Conservation (phyloP, 2,329 filamentous ascomycete species). For the Pseudogymnoascus sp. region DNA sequence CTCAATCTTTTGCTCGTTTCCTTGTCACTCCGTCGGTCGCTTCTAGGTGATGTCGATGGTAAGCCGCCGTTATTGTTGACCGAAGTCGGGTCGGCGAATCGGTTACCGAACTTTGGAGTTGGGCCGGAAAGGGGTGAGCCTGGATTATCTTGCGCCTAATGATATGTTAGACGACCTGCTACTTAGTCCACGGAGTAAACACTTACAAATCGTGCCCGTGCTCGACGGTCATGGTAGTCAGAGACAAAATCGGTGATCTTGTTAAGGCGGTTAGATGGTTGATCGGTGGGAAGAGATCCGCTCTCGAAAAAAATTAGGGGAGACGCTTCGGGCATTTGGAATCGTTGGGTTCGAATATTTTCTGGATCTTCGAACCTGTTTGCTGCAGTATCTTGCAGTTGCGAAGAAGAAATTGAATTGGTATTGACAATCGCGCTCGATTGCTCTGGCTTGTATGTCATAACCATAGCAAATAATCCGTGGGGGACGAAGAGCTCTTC, state of each 20-base stretch:
- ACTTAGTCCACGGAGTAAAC: not conserved
- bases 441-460: slow-evolving; percentile 41
- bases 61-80: slow-evolving; percentile 37
- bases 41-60: not conserved
- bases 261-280: slow-evolving; percentile 5
- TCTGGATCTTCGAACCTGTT: not conserved
- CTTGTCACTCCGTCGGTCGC: not conserved
- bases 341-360: not conserved
- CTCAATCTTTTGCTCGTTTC: not conserved
- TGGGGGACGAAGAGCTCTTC: slow-evolving; percentile 47
- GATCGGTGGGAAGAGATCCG: not conserved
- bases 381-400: not conserved
- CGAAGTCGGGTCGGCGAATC: slow-evolving; percentile 44
- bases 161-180: not conserved
- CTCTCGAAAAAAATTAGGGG: slow-evolving; percentile 31
- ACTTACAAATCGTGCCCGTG: slow-evolving; percentile 17
- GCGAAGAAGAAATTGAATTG: not conserved
- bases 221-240: slow-evolving; percentile 21
- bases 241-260: slow-evolving; percentile 15
- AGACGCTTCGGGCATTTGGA: slow-evolving; percentile 31
- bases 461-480: slow-evolving; percentile 46
- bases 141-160: not conserved
- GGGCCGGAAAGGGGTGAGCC: not conserved
- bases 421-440: not conserved
- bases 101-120: slow-evolving; percentile 33